Evolutionary conservation across 441 rosid species (phyloP).

Genomic region (Hura crepitans): DNA sequence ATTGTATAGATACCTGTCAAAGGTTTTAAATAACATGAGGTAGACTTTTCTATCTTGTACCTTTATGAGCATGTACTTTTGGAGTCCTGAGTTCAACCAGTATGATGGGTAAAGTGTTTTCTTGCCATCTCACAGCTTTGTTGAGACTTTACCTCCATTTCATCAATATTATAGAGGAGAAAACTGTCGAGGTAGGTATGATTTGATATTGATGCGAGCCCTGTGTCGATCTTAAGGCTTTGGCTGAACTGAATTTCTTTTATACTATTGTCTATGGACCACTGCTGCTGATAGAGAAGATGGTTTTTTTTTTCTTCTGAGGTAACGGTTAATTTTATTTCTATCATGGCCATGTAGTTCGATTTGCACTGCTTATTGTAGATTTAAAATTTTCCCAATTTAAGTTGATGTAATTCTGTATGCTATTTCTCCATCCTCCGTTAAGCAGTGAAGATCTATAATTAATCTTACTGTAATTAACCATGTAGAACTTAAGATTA

Average conservation of each 20-base stretch:
- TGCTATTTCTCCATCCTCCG: constrained; percentile 15
- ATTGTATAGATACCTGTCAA: constrained; percentile 49
- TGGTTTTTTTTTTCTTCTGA: constrained; percentile 36
- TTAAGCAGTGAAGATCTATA: constrained; percentile 15
- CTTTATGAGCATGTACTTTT: constrained; percentile 47
- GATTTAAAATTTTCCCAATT: neutral
- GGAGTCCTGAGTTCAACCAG: constrained; percentile 39
- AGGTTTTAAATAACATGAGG: constrained; percentile 62
- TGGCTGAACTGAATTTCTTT: constrained; percentile 33
- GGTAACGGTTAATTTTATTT: constrained; percentile 50
- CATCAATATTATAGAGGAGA: constrained; percentile 60
- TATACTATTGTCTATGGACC: constrained; percentile 31
- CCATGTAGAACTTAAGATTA: constrained; percentile 7
- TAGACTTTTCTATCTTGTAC: constrained; percentile 52
- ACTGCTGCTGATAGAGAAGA: constrained; percentile 39
- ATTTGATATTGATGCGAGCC: constrained; percentile 35
- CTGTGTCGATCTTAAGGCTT: constrained; percentile 25
- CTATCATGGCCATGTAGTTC: constrained; percentile 16
- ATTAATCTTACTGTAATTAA: neutral
- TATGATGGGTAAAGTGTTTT: constrained; percentile 50
- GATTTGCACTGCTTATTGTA: neutral
- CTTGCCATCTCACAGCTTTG: constrained; percentile 79
- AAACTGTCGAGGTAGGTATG: constrained; percentile 90
- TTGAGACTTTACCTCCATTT: constrained; percentile 70
- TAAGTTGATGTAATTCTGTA: neutral